phyloP scores from a whole-genome alignment of 805 yeast species.

The Starmerella stellata region DNA sequence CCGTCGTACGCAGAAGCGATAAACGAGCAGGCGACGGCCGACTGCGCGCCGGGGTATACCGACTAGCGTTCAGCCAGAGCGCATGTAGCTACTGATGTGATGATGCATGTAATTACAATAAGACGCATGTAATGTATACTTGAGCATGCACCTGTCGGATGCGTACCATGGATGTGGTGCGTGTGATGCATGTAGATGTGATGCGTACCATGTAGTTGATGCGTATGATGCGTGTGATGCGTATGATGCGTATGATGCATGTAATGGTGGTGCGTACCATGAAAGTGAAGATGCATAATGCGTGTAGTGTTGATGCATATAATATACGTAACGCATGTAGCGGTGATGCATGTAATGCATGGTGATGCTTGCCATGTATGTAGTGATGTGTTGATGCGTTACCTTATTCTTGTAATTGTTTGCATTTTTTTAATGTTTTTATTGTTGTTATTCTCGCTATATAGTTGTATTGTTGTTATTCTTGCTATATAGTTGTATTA shows the following conservation, averaged over 20 bases:
- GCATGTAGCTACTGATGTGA: no score
- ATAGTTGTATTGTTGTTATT: neutral
- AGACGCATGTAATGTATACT: no score
- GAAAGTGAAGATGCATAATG: neutral
- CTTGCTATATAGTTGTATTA: neutral
- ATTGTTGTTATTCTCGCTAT: neutral
- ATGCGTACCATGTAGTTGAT: neutral
- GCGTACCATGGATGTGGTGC: neutral
- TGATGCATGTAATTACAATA: no score
- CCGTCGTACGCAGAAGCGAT: slow-evolving; percentile 77
- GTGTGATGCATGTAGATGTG: neutral
- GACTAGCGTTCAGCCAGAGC: slow-evolving; percentile 1
- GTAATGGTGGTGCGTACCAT: neutral
- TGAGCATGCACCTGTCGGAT: neutral
- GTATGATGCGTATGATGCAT: neutral
- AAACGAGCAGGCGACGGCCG: slow-evolving; percentile 29
- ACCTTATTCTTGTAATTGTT: no score
- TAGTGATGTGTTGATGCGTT: no score
- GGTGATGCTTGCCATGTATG: no score
- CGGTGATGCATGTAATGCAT: no score
- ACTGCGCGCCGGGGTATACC: slow-evolving; percentile 55
- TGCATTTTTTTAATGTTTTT: neutral
- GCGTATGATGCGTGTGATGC: neutral
- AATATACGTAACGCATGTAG: neutral
- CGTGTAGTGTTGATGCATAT: neutral